Conservation (phyloP, 2,329 filamentous ascomycete genomes). For the Teratosphaeria nubilosa region DNA sequence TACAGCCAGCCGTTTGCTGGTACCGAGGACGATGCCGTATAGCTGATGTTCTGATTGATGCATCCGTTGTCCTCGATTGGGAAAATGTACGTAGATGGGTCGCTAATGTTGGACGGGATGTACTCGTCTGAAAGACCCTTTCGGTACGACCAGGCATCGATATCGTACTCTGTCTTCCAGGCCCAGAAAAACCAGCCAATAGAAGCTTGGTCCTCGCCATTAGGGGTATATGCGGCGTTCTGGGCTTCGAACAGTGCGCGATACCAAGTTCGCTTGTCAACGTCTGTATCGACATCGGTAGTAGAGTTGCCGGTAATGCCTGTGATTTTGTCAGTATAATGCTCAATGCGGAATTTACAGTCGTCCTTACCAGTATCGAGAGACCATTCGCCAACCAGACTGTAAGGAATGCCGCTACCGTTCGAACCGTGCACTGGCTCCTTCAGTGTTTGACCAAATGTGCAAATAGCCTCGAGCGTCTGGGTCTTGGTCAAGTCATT, state of each 20-base stretch:
- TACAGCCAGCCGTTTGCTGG: not conserved
- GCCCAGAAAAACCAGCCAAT: conserved; percentile 18
- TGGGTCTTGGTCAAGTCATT: conserved; percentile 7
- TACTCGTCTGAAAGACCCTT: conserved; percentile 11
- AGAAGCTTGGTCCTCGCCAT: conserved; percentile 5
- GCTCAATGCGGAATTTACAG: not conserved
- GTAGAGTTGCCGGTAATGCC: conserved; percentile 8
- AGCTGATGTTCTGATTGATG: conserved; percentile 9
- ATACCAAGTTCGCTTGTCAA: conserved; percentile 15
- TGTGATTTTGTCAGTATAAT: not conserved
- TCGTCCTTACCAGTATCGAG: conserved; percentile 8
- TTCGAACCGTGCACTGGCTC: not conserved
- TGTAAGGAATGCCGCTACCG: conserved; percentile 9
- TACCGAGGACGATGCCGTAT: conserved; percentile 5
- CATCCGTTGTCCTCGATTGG: conserved; percentile 11
- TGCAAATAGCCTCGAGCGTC: conserved; percentile 13
- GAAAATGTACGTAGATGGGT: conserved; percentile 11
- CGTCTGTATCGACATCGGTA: conserved; percentile 4
- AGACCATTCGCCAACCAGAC: conserved; percentile 16
- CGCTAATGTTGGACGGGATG: conserved; percentile 13
- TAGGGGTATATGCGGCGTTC: conserved; percentile 12
- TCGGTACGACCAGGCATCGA: conserved; percentile 17
- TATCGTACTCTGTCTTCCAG: conserved; percentile 19
- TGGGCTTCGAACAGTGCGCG: conserved; percentile 15
- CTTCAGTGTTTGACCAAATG: conserved; percentile 5